A percentile compares a stretch with the other conserved stretches of the same genome.
Conservation (phyloP, 108 stramenopile species). For the Cyclotella choctawhatcheeana region DNA sequence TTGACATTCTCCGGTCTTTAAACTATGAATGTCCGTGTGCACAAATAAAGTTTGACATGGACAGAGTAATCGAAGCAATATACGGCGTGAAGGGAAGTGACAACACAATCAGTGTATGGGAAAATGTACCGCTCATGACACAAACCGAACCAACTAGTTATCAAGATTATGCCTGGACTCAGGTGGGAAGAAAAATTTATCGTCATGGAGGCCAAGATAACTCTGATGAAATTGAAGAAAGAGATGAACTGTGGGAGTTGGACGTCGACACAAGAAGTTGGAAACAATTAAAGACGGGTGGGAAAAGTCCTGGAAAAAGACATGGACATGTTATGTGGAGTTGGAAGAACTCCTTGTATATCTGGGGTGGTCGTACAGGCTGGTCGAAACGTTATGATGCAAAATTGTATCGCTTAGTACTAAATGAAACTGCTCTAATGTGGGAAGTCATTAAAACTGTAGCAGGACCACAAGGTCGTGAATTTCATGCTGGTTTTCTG, state of each 20-base stretch:
- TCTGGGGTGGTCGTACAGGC: conserved; percentile 17
- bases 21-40: neutral
- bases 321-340: conserved; percentile 22
- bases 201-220: conserved; percentile 24
- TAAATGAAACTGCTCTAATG: neutral
- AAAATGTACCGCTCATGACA: conserved; percentile 10
- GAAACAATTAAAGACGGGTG: conserved; percentile 5
- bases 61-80: neutral
- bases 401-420: neutral
- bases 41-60: conserved; percentile 12
- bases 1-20: neutral
- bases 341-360: conserved; percentile 11
- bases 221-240: neutral
- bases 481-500: conserved; percentile 16
- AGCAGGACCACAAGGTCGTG: conserved; percentile 2
- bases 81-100: conserved; percentile 26
- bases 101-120: conserved; percentile 8
- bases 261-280: conserved; percentile 42
- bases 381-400: neutral
- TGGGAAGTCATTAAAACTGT: conserved; percentile 14
- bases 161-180: conserved; percentile 13
- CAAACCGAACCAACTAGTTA: neutral
- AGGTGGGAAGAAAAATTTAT: conserved; percentile 20
- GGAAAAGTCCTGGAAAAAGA: conserved; percentile 25
- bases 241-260: conserved; percentile 35